phyloP scores from a whole-genome alignment of 345 rosid genomes.

The Eutrema japonicum region DNA sequence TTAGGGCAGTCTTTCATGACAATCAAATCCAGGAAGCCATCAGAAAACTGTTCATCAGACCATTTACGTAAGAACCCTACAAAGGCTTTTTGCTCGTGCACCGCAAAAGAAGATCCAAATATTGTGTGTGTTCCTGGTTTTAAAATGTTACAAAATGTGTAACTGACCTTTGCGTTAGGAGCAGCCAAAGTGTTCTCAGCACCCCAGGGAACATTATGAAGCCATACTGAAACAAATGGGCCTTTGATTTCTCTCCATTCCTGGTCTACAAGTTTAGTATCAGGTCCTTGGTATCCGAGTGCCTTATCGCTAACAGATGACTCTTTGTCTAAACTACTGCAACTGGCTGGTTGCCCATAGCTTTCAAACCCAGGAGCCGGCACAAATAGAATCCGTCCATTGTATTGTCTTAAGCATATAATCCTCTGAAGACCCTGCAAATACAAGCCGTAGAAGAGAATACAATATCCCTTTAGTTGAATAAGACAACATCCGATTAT shows the following conservation, averaged over 20 bases:
- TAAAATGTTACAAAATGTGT: neutral
- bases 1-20: conserved; percentile 66
- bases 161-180: conserved; percentile 86
- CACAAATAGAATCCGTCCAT: conserved; percentile 74
- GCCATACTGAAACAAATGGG: conserved; percentile 95
- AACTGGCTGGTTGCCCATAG: conserved; percentile 65
- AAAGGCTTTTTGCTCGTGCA: neutral
- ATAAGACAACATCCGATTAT: neutral
- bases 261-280: conserved; percentile 48
- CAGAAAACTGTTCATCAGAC: conserved; percentile 68
- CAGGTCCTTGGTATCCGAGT: conserved; percentile 70
- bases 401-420: conserved; percentile 66
- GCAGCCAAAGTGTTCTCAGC: conserved; percentile 82
- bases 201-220: conserved; percentile 98
- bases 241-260: conserved; percentile 86
- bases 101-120: neutral
- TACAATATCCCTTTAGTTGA: conserved; percentile 2
- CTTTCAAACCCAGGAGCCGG: conserved; percentile 94
- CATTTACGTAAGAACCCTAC: neutral
- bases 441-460: conserved; percentile 16
- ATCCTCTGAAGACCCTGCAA: conserved; percentile 76
- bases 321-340: conserved; percentile 42
- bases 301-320: conserved; percentile 36
- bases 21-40: conserved; percentile 87
- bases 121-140: neutral